Evolutionary conservation across 306 rosid species (phyloP), one percentile per base, ranked within the genome.

Genomic region (Quercus robur): DNA sequence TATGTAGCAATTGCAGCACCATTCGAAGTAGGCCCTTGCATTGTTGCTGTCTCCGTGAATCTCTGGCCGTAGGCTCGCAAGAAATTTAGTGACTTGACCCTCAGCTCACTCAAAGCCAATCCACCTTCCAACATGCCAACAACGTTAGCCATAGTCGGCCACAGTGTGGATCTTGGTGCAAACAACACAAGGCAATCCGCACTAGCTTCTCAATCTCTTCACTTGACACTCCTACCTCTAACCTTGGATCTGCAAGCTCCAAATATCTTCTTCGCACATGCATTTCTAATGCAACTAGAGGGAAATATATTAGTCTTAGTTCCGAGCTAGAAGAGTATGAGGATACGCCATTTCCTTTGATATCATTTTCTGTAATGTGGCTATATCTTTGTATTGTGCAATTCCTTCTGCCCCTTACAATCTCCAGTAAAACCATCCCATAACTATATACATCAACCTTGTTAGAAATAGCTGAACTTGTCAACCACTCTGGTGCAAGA

Each of bases 211-310:
- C 46, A 38, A 88, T 94, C 51, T 92, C 94, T 33, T 88, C 92
- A 49, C 4, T 54, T 4, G 91, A 71, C 70, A 88, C 97, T 2
- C 94, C 91, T 68, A 88, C 91, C 88, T 85, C 96, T 21, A 94
- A 64, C 71, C 93, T 88, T 49, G 78, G 86, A 62, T 94, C 97
- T 31, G 88, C 94, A 59, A 94, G 88, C 74, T 94, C 97, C 78
- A 88, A 77, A 85, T 94, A 89, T 79, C 56, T 89, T 77, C 86
- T 82, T 67, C 86, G 91, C 78, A 90, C 97, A 67, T 94, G 97
- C 97, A 92, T 94, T 78, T 92, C 97, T 20, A 94, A 82, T 11
- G 97, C 98, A 75, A 84, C 71, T 5, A 94, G 75, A 0, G 98
- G 98, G 77, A 92, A 94, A 86, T 94, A 94, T 82, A 89, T 84